Base-by-base conservation (phyloP, 257 asterid species). In the Paulownia fortunei region DNA sequence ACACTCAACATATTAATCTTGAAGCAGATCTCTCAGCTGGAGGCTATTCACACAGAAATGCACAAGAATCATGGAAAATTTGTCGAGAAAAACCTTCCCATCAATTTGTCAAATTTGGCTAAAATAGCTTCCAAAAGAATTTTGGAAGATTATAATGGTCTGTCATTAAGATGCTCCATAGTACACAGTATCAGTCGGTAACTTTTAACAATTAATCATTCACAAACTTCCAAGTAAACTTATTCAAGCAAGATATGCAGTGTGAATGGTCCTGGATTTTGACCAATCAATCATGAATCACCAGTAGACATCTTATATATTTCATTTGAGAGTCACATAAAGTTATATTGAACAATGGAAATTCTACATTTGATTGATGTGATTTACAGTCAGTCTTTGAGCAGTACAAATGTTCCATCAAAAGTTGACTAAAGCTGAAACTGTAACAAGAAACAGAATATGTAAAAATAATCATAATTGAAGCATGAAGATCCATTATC, bases 21-120 rank as follows among this genome's bases (percentile, higher is more conserved):
- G 49, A 67, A 72, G 15, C 8, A 58, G 16, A 59, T 30, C 44
- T 69, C 54, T 15, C 36, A 9, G 15, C n/a, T 4, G 21, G 24
- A 70, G 56, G 21, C 59, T 27, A 64, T 41, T 71, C 15, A 69
- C 37, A 71, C 8, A 24, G 21, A 59, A 58, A 69, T 19, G 78
- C 51, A 63, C 41, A 12, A 56, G 54, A 56, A 26, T 47, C 51
- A 12, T 30, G 23, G 26, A 51, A 46, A 5, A 0, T 11, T 34
- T 63, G 64, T 26, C 7, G 12, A 21, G 24, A 47, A 62, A 49
- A 36, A 18, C 7, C 15, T 49, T 36, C 49, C 11, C 11, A 1
- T 9, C 47, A n/a, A n/a, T n/a, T n/a, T n/a, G n/a, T 52, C 13
- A 67, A 55, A 34, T 47, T 27, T 41, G n/a, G 56, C 58, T 39